phyloP scores from a whole-genome alignment of 2,329 filamentous ascomycete genomes.

The Aspergillus eucalypticola region DNA sequence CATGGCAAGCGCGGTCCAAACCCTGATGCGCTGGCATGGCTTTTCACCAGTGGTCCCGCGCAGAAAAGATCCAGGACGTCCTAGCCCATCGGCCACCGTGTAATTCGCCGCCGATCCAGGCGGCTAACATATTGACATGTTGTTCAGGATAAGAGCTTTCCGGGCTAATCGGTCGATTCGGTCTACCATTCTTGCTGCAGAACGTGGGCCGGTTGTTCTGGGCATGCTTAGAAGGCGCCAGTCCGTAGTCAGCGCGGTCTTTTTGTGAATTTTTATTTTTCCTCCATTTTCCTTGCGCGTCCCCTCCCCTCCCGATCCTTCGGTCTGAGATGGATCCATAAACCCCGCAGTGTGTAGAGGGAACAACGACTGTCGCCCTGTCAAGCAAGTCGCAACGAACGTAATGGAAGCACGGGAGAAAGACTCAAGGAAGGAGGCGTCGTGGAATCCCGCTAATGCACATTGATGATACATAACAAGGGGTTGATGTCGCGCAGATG shows the following conservation, averaged over 20 bases:
- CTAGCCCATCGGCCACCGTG: constrained; percentile 47
- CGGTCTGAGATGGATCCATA: constrained; percentile 11
- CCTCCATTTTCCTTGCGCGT: not conserved
- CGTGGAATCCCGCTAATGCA: constrained; percentile 19
- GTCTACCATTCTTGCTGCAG: constrained; percentile 22
- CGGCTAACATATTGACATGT: constrained; percentile 31
- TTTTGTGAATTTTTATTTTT: constrained; percentile 3
- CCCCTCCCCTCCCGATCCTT: not conserved
- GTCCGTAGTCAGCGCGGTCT: constrained; percentile 10
- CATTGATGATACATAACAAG: constrained; percentile 27
- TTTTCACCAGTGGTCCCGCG: constrained; percentile 76
- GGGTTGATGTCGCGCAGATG: constrained; percentile 33
- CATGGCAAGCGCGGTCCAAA: constrained; percentile 26
- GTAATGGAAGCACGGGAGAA: constrained; percentile 3
- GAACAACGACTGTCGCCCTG: constrained; percentile 1
- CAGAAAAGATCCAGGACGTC: constrained; percentile 56
- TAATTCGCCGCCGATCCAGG: constrained; percentile 41
- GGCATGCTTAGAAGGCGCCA: constrained; percentile 5
- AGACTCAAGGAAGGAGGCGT: constrained; percentile 4
- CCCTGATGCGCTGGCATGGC: constrained; percentile 82
- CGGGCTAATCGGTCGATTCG: constrained; percentile 18
- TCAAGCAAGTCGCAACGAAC: not conserved
- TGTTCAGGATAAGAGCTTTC: constrained; percentile 18
- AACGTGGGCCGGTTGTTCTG: constrained; percentile 21
- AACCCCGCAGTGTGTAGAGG: constrained; percentile 30